phyloP scores from a whole-genome alignment of 345 rosid genomes.

The Populus deltoides region DNA sequence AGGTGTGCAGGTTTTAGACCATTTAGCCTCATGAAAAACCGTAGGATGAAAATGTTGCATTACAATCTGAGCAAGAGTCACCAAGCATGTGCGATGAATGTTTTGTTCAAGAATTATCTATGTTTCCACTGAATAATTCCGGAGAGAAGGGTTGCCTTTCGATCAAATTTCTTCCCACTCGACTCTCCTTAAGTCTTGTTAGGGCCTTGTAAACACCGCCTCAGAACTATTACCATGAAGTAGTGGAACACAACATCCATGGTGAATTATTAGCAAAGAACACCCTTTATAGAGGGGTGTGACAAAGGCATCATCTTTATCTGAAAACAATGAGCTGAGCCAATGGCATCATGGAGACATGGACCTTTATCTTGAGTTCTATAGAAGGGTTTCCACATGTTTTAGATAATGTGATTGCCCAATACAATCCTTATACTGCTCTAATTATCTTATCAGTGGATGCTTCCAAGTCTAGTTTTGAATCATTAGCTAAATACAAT shows the following conservation, averaged over 20 bases:
- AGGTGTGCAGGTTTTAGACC: no score
- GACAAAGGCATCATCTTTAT: background rate
- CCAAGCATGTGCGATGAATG: no score
- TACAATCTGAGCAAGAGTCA: no score
- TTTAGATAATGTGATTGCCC: slow-evolving; percentile 3
- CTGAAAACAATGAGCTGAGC: background rate
- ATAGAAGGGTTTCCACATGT: background rate
- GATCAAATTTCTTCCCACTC: no score
- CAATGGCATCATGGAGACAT: background rate
- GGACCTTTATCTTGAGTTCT: background rate
- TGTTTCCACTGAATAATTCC: no score
- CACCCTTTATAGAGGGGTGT: background rate
- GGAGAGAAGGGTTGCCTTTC: no score
- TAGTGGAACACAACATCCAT: background rate
- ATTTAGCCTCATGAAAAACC: no score
- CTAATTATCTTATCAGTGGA: background rate
- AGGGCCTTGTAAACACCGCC: background rate
- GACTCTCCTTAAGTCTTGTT: no score
- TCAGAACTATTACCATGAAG: background rate
- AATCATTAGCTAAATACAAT: background rate
- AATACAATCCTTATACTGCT: background rate
- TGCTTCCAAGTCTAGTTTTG: background rate
- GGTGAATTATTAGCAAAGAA: background rate
- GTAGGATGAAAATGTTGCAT: no score
- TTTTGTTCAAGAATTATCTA: no score